Base-by-base conservation (phyloP, 169 alveolate genomes). In the Perkinsus marinus region DNA sequence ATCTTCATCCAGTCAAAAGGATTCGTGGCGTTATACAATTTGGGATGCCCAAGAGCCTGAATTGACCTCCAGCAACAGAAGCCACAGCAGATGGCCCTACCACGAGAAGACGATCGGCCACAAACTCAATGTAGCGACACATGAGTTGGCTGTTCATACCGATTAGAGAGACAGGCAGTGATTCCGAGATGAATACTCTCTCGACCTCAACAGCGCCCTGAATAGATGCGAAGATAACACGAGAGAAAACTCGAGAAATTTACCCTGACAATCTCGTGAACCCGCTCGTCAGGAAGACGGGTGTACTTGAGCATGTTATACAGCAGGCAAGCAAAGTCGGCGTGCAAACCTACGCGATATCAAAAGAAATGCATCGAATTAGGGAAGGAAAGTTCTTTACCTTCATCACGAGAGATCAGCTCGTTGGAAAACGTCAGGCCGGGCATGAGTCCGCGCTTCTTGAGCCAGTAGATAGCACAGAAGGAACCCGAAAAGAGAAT, bases 1-100 rank as follows among this genome's bases (percentile, higher is more conserved):
- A 99, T 96, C 92, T 99, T 99, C 99, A 98, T 98, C 99, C 99
- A 99, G 93, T 98, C 99, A 93, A 98, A 99, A 19, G 99, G 99
- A 92, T 98, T 99, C 89, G 95, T 93, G 26, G 96, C 95, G 94
- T 96, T 95, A 96, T 96, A 99, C 91, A 97, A 91, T 94, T 98
- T 98, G 43, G 97, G 96, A 37, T 95, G 97, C 3, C 99, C 99
- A 69, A 98, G 95, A n/a, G 99, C 95, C 91, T 57, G 34, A 57
- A 57, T 13, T 2, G 79, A 13, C 26, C 36, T 16, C 34, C 5
- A 16, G 79, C 26, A 57, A 16, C 7, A 7, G 22, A 30, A 2
- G 34, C 9, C 79, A 13, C 79, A 9, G 17, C 68, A 9, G 9
- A 17, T 17, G 68, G 17, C 9, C 68, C 5, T 57, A 57, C 79